Evolutionary conservation across 2,329 filamentous ascomycete genomes (phyloP).

Genomic region (Juglanconis juglandina): DNA sequence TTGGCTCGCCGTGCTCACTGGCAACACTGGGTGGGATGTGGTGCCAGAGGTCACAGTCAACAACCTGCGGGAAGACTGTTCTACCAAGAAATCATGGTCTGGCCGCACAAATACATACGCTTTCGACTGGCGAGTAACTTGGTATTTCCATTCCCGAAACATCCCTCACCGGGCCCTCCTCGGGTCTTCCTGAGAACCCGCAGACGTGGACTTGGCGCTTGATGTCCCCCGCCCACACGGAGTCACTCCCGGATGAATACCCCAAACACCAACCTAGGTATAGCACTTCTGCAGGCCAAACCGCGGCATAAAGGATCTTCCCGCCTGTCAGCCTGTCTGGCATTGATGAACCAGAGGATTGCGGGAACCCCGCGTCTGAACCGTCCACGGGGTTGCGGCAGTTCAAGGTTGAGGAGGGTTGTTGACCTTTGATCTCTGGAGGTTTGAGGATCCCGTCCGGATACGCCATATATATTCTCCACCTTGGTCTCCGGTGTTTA

Average conservation of each 20-base stretch:
- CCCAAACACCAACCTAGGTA: not conserved
- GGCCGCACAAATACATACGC: not conserved
- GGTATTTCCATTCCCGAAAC: not conserved
- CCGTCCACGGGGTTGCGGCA: not conserved
- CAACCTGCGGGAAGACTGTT: too few relatives aligned
- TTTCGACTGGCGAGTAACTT: too few relatives aligned
- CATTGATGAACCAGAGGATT: not conserved
- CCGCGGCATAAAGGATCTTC: not conserved
- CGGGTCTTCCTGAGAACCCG: not conserved
- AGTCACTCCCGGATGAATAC: not conserved
- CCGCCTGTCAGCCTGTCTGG: not conserved
- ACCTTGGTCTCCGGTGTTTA: not conserved
- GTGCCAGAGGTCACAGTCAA: too few relatives aligned
- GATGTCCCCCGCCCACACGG: not conserved
- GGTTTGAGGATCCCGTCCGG: not conserved
- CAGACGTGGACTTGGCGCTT: not conserved
- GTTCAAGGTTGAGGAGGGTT: not conserved
- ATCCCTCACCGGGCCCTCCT: not conserved
- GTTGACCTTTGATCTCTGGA: not conserved
- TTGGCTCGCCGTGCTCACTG: conserved; percentile 15
- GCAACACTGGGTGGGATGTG: too few relatives aligned
- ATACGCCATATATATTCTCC: not conserved
- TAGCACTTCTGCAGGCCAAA: not conserved
- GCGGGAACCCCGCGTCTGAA: conserved; percentile 1
- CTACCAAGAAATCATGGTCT: not conserved